Conservation (phyloP, 1,139 yeast species). For the Pichia norvegensis region DNA sequence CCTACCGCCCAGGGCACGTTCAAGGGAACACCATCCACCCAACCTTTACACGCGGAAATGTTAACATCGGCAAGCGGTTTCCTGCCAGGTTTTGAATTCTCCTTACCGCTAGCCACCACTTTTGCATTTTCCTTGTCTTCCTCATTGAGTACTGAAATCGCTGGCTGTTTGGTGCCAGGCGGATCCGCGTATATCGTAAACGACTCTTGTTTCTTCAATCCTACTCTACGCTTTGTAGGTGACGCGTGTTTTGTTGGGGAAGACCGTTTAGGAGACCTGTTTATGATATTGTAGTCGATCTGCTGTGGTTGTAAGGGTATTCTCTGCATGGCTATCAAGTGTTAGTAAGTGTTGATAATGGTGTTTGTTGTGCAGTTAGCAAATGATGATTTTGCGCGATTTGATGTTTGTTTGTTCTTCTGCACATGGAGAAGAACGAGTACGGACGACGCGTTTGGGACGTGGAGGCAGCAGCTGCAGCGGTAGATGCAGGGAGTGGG, state of each 20-base stretch:
- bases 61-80: neutral
- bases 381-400: neutral
- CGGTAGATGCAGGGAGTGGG: constrained; percentile 13
- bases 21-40: neutral
- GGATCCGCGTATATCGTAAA: constrained; percentile 11
- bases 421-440: constrained; percentile 9
- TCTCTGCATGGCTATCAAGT: neutral
- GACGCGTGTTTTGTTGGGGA: constrained; percentile 9
- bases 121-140: neutral
- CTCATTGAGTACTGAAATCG: too few species aligned
- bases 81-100: neutral
- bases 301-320: neutral
- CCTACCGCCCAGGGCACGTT: neutral
- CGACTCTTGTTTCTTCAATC: neutral
- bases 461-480: constrained; percentile 48
- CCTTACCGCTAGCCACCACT: neutral
- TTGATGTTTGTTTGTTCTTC: neutral
- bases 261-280: neutral
- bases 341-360: neutral
- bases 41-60: neutral
- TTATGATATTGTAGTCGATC: neutral
- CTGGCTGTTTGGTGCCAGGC: neutral
- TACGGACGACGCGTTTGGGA: constrained; percentile 65
- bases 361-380: too few species aligned
- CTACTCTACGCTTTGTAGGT: constrained; percentile 7